A percentile compares a stretch with the other conserved stretches of the same genome.
Conservation (phyloP, 495 filamentous ascomycete genomes). For the Sabuloglossum arenarium region DNA sequence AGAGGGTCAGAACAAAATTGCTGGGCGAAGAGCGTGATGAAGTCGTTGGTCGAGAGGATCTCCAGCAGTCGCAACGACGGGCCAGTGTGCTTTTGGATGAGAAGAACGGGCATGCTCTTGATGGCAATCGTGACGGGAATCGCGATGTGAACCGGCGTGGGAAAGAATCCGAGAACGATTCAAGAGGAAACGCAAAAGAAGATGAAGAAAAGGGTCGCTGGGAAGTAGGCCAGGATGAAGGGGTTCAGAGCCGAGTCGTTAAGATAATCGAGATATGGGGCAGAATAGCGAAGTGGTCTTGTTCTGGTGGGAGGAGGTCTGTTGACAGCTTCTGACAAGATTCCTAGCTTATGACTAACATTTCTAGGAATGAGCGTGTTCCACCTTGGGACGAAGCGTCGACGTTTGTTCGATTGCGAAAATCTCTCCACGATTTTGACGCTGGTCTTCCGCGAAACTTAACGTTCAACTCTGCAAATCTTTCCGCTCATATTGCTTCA, state of each 20-base stretch:
- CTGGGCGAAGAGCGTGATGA: slow-evolving; percentile 13
- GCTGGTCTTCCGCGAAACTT: slow-evolving; percentile 45
- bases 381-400: slow-evolving; percentile 16
- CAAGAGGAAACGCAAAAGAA: slow-evolving; percentile 8
- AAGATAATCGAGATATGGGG: slow-evolving; percentile 64
- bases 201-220: slow-evolving; percentile 26
- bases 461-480: slow-evolving; percentile 50
- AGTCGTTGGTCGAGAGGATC: slow-evolving; percentile 8
- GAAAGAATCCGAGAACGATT: slow-evolving; percentile 8
- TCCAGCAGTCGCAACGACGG: slow-evolving; percentile 9
- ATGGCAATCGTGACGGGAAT: not conserved
- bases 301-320: slow-evolving; percentile 44
- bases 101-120: slow-evolving; percentile 6
- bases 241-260: slow-evolving; percentile 54
- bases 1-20: slow-evolving; percentile 30
- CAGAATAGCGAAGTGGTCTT: slow-evolving; percentile 54
- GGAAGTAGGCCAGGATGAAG: slow-evolving; percentile 40
- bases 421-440: slow-evolving; percentile 43
- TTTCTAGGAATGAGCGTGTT: slow-evolving; percentile 17
- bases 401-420: slow-evolving; percentile 31
- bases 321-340: not conserved
- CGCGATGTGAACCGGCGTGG: not conserved
- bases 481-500: slow-evolving; percentile 61
- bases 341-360: not conserved
- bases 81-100: not conserved